phyloP scores from a whole-genome alignment of 495 filamentous ascomycete species.

The Penicillium crystallinum region DNA sequence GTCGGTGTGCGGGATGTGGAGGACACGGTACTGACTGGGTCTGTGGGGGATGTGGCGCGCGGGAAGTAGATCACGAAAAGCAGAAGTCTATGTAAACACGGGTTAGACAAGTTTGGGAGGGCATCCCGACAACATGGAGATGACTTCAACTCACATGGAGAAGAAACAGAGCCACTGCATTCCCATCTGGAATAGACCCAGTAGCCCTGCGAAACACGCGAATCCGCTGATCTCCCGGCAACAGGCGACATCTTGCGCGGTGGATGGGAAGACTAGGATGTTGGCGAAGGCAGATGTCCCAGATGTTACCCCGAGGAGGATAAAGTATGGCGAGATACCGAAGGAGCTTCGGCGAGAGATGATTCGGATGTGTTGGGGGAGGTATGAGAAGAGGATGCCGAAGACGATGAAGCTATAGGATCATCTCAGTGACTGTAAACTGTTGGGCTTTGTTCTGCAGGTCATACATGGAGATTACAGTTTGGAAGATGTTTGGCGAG shows the following conservation, averaged over 20 bases:
- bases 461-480: conserved; percentile 56
- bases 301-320: conserved; percentile 85
- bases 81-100: conserved; percentile 51
- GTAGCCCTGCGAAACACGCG: conserved; percentile 74
- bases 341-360: conserved; percentile 82
- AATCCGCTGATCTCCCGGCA: conserved; percentile 74
- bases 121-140: neutral
- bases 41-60: conserved; percentile 47
- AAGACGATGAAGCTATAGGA: conserved; percentile 68
- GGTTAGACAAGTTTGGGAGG: neutral
- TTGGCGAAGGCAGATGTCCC: conserved; percentile 85
- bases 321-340: conserved; percentile 90
- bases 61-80: conserved; percentile 87
- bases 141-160: conserved; percentile 63
- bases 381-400: conserved; percentile 88
- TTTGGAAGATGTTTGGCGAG: conserved; percentile 51
- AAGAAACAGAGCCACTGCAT: conserved; percentile 89
- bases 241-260: conserved; percentile 72
- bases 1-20: conserved; percentile 43
- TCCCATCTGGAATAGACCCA: conserved; percentile 86
- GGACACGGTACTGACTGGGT: conserved; percentile 20
- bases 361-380: conserved; percentile 92
- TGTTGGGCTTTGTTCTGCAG: neutral
- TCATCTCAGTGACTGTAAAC: conserved; percentile 1
- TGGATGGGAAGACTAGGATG: conserved; percentile 76